These are phyloP conservation scores for Avena atlantica DNA, from an alignment of 176 grass and related monocot genomes.

Conservation along the genomic window DNA sequence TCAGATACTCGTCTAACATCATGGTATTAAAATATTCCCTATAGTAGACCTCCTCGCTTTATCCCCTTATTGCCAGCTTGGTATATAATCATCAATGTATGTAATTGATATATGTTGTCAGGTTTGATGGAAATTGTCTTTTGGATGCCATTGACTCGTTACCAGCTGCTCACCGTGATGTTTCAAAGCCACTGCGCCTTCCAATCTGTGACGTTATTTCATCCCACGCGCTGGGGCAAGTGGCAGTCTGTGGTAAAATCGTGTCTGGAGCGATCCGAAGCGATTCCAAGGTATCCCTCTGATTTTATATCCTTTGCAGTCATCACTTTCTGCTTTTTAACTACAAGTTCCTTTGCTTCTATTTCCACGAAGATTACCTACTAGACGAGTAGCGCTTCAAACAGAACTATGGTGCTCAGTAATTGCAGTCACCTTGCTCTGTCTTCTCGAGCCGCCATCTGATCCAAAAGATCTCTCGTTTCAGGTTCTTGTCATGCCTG, in stretches of 20 bases:
- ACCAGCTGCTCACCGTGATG: constrained; percentile 57
- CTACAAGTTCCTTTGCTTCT: not conserved
- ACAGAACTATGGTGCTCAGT: not conserved
- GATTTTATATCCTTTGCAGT: not conserved
- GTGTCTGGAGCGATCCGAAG: constrained; percentile 70
- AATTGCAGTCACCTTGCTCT: constrained; percentile 6
- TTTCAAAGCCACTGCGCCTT: constrained; percentile 72
- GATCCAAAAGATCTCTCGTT: not conserved
- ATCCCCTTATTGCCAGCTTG: not conserved
- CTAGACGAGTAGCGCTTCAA: not conserved
- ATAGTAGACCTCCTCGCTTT: not conserved
- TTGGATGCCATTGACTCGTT: constrained; percentile 73
- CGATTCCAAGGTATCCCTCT: constrained; percentile 76
- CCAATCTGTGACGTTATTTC: constrained; percentile 89
- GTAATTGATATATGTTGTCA: constrained; percentile 41
- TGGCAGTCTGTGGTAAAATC: constrained; percentile 79
- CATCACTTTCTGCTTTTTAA: not conserved
- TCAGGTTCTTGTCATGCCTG: constrained; percentile 88
- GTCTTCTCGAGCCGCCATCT: not conserved
- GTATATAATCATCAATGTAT: not conserved
- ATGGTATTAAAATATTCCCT: constrained; percentile 60
- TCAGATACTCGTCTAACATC: constrained; percentile 76
- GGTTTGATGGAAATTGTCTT: constrained; percentile 73
- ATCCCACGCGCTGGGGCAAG: constrained; percentile 66
- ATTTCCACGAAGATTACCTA: not conserved